These are phyloP conservation scores for Diutina ranongensis DNA, from an alignment of 1,139 yeast genomes.

Conservation along the genomic window DNA sequence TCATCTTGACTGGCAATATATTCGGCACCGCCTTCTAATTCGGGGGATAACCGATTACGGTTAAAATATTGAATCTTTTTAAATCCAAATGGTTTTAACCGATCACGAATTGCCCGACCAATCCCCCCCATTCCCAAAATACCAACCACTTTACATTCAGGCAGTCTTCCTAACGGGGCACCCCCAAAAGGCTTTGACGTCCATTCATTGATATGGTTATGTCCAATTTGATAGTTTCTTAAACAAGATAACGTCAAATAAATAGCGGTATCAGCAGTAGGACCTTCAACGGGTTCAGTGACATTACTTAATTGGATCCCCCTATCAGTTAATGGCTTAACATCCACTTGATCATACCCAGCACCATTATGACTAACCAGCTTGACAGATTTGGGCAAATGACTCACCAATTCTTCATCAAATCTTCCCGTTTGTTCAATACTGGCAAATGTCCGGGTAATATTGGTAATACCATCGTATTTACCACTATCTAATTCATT, in stretches of 20 bases:
- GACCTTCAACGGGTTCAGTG: constrained; percentile 33
- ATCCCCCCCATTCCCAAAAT: constrained; percentile 72
- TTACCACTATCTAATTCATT: constrained; percentile 34
- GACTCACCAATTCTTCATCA: constrained; percentile 55
- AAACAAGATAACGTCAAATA: constrained; percentile 12
- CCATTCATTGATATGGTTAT: constrained; percentile 52
- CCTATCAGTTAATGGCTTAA: constrained; percentile 33
- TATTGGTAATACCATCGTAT: constrained; percentile 34
- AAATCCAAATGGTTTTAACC: constrained; percentile 57
- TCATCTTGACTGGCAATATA: constrained; percentile 50
- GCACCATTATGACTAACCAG: constrained; percentile 80
- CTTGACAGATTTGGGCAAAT: constrained; percentile 51
- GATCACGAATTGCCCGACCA: constrained; percentile 55
- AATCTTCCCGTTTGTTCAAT: constrained; percentile 52
- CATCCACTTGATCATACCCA: constrained; percentile 81
- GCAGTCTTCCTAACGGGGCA: constrained; percentile 31
- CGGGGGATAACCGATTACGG: constrained; percentile 40
- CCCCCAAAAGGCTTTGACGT: constrained; percentile 10
- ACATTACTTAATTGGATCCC: constrained; percentile 16
- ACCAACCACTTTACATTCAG: constrained; percentile 51
- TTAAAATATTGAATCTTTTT: constrained; percentile 47
- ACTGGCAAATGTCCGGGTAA: constrained; percentile 42
- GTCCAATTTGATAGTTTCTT: constrained; percentile 25
- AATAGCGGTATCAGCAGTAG: constrained; percentile 46
- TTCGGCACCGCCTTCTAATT: constrained; percentile 44